These are phyloP conservation scores for Solanum piurae DNA, from an alignment of 257 asterid genomes.

Conservation along the genomic window DNA sequence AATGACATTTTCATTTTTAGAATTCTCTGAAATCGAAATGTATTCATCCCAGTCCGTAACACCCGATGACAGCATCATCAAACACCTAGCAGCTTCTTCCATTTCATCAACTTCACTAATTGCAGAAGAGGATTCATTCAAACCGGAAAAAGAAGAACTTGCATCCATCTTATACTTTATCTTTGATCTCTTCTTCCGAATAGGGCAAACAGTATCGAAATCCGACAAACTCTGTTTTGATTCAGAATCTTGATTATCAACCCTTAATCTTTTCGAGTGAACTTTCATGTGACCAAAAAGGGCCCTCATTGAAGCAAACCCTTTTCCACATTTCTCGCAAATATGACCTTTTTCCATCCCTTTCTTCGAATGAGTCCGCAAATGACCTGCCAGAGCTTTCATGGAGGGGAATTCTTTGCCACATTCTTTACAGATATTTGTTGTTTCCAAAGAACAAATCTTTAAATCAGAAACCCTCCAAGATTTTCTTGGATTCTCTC, in stretches of 20 bases:
- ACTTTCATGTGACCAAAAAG: constrained; percentile 86
- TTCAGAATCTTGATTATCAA: constrained; percentile 3
- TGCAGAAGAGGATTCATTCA: constrained; percentile 13
- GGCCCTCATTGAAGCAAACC: constrained; percentile 56
- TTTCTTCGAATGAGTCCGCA: constrained; percentile 62
- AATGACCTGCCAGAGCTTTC: constrained; percentile 76
- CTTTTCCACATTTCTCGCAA: constrained; percentile 66
- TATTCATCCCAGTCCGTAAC: constrained; percentile 11
- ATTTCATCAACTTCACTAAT: constrained; percentile 29
- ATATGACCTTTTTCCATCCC: constrained; percentile 2
- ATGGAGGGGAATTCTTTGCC: constrained; percentile 44
- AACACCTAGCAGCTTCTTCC: constrained; percentile 44
- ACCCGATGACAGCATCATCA: constrained; percentile 70
- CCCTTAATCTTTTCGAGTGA: constrained; percentile 50
- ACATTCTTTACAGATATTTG: constrained; percentile 47
- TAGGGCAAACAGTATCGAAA: constrained; percentile 31
- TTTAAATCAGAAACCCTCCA: constrained; percentile 45
- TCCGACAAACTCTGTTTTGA: constrained; percentile 29
- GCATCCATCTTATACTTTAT: constrained; percentile 34
- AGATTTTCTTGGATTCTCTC: constrained; percentile 77
- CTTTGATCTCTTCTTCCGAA: constrained; percentile 55
- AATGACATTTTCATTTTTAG: not conserved
- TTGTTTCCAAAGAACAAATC: not conserved
- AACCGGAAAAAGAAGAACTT: constrained; percentile 17
- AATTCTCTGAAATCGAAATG: not conserved